Percentiles rank a stretch among this genome's conserved stretches.
phyloP scores from a whole-genome alignment of 805 yeast genomes.

The Kodamaea sagamina region DNA sequence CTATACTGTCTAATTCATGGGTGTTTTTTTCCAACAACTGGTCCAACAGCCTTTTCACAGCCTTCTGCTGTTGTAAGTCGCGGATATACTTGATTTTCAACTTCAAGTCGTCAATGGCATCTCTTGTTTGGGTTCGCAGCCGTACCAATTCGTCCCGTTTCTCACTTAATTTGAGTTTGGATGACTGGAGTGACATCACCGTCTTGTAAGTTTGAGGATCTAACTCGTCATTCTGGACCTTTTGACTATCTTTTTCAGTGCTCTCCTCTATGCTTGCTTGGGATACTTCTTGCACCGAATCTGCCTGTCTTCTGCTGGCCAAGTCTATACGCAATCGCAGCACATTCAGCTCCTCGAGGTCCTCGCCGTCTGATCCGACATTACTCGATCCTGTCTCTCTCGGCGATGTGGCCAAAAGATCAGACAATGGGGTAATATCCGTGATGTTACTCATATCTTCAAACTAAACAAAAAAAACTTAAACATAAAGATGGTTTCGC shows the following conservation, averaged over 20 bases:
- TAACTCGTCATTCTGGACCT: constrained; percentile 1
- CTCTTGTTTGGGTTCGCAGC: constrained; percentile 19
- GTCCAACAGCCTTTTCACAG: constrained; percentile 19
- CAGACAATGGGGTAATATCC: constrained; percentile 29
- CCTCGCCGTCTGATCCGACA: constrained; percentile 8
- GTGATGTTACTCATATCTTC: constrained; percentile 24
- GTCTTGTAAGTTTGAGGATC: constrained; percentile 5
- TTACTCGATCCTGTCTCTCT: constrained; percentile 12
- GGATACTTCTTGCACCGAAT: not conserved
- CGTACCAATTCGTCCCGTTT: constrained; percentile 23
- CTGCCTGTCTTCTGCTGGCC: constrained; percentile 8
- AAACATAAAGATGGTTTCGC: constrained; percentile 50
- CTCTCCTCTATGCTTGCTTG: not conserved
- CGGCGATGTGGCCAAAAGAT: constrained; percentile 29
- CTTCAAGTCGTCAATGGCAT: constrained; percentile 20
- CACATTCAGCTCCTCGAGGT: constrained; percentile 7
- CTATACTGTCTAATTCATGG: constrained; percentile 11
- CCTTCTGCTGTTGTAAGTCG: constrained; percentile 16
- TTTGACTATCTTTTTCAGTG: constrained; percentile 2
- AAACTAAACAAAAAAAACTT: constrained; percentile 5
- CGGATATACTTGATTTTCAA: constrained; percentile 17
- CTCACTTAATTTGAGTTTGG: constrained; percentile 18
- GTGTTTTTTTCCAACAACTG: constrained; percentile 24
- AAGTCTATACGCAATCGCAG: constrained; percentile 15
- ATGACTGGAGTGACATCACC: constrained; percentile 13